Conservation (phyloP, 164 flowering plant species). For the Annona cherimola region DNA sequence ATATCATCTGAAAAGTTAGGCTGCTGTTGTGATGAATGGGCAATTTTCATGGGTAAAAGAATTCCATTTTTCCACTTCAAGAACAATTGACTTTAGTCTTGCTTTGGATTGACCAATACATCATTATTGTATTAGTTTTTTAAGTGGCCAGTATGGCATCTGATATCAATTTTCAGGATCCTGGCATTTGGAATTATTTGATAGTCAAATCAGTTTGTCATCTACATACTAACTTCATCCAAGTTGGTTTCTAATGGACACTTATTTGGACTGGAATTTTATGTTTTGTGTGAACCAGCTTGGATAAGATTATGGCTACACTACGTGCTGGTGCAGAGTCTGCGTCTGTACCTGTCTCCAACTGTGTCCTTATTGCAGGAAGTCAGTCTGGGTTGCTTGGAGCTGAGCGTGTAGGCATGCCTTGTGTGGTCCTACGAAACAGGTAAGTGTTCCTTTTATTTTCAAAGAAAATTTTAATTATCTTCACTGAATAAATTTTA, state of each 20-base stretch:
- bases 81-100: too few relatives aligned
- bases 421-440: conserved; percentile 70
- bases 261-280: not conserved
- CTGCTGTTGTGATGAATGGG: too few relatives aligned
- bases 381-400: conserved; percentile 68
- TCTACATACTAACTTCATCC: not conserved
- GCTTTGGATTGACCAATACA: too few relatives aligned
- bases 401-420: conserved; percentile 75
- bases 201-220: not conserved
- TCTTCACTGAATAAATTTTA: too few relatives aligned
- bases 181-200: not conserved
- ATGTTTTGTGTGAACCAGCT: conserved; percentile 29
- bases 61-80: too few relatives aligned
- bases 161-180: too few relatives aligned
- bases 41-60: too few relatives aligned
- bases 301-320: conserved; percentile 61
- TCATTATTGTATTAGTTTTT: too few relatives aligned
- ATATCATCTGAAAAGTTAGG: too few relatives aligned
- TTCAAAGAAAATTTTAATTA: not conserved
- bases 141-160: too few relatives aligned
- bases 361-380: conserved; percentile 82
- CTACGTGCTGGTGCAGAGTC: conserved; percentile 82
- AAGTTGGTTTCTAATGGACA: not conserved
- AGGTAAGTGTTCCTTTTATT: conserved; percentile 35
- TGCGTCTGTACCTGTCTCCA: conserved; percentile 52